A percentile compares a stretch with the other conserved stretches of the same genome.
phyloP scores from a whole-genome alignment of 208 protist genomes.

The Kentomonas sorsogonicus region DNA sequence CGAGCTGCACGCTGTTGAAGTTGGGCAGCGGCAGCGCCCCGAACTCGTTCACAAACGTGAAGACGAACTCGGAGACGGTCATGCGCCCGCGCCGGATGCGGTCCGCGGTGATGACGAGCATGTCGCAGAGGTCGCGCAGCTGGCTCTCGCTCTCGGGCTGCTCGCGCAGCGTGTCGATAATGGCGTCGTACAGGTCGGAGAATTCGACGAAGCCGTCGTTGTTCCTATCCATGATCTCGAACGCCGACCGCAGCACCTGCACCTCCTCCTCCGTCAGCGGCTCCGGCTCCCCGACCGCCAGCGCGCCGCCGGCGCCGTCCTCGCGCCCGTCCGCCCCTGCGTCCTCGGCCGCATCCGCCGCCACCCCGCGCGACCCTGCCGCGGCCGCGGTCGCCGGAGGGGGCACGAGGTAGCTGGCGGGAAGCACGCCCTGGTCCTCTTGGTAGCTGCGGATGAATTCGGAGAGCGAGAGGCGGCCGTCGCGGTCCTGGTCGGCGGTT shows the following conservation, averaged over 20 bases:
- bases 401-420: slow-evolving; percentile 62
- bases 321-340: not conserved
- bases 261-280: slow-evolving; percentile 58
- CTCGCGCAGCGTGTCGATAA: slow-evolving; percentile 51
- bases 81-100: slow-evolving; percentile 34
- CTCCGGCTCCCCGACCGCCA: slow-evolving; percentile 16
- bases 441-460: slow-evolving; percentile 87
- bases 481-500: slow-evolving; percentile 58
- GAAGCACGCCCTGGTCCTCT: slow-evolving; percentile 81
- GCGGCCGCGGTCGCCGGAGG: not conserved
- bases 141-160: slow-evolving; percentile 43
- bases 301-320: not conserved
- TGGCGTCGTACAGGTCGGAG: slow-evolving; percentile 51
- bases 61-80: slow-evolving; percentile 59
- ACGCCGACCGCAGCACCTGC: slow-evolving; percentile 57
- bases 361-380: not conserved
- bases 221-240: slow-evolving; percentile 70
- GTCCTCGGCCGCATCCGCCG: not conserved
- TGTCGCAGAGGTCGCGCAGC: slow-evolving; percentile 64
- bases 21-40: slow-evolving; percentile 50
- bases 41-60: slow-evolving; percentile 51
- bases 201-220: slow-evolving; percentile 67
- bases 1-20: slow-evolving; percentile 37
- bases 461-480: slow-evolving; percentile 66
- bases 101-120: slow-evolving; percentile 74